These are phyloP conservation scores for Wickerhamomyces mucosus DNA, from an alignment of 805 yeast species.

Conservation along the genomic window DNA sequence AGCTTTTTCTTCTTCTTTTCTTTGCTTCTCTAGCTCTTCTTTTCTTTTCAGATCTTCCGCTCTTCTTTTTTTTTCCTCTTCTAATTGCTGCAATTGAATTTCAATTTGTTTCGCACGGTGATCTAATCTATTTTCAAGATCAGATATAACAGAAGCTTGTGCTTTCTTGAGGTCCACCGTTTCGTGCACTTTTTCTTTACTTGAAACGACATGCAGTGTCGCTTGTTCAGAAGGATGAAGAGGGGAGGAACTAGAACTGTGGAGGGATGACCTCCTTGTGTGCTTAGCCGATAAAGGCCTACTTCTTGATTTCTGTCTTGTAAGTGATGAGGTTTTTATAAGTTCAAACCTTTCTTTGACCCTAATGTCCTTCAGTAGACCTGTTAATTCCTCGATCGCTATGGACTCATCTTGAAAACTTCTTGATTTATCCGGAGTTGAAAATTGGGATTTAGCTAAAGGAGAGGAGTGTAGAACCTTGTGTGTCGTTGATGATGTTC, in stretches of 20 bases:
- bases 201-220: too few relatives aligned
- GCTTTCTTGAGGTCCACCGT: not conserved
- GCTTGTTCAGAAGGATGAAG: not conserved
- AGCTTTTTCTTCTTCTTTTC: slow-evolving; percentile 11
- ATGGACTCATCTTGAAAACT: not conserved
- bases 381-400: slow-evolving; percentile 8
- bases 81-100: slow-evolving; percentile 9
- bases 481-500: too few relatives aligned
- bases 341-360: slow-evolving; percentile 12
- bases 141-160: slow-evolving; percentile 5
- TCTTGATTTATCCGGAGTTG: not conserved
- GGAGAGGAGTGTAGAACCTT: slow-evolving; percentile 8
- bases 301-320: not conserved
- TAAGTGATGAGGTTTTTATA: not conserved
- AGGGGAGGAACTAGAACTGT: not conserved
- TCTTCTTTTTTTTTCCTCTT: slow-evolving; percentile 10
- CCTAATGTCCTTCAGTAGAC: slow-evolving; percentile 10
- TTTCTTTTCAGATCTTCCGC: slow-evolving; percentile 10
- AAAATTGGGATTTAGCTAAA: slow-evolving; percentile 1
- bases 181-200: not conserved
- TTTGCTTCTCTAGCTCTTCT: slow-evolving; percentile 7
- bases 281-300: not conserved
- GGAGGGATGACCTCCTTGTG: not conserved
- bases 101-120: slow-evolving; percentile 7
- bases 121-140: slow-evolving; percentile 8